These are phyloP conservation scores for Papiliotrema flavescens DNA, from an alignment of 1,284 basidiomycete species.

Conservation along the genomic window DNA sequence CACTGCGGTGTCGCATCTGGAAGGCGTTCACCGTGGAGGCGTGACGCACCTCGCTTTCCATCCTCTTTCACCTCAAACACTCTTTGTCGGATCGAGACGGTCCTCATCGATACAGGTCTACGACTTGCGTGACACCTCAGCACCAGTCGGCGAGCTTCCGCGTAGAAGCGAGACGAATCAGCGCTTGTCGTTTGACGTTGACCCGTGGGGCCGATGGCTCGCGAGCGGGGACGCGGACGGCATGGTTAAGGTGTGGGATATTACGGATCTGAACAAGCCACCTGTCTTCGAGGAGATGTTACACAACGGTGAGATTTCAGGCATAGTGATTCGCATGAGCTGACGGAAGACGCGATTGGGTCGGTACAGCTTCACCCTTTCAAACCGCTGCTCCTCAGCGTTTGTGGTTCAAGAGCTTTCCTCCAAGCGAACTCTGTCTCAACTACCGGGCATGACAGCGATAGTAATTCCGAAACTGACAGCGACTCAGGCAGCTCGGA, in stretches of 20 bases:
- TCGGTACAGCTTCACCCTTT: conserved; percentile 44
- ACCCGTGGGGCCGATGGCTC: conserved; percentile 65
- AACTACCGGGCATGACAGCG: not conserved
- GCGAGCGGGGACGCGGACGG: conserved; percentile 65
- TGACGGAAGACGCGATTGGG: conserved; percentile 32
- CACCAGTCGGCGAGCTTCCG: conserved; percentile 19
- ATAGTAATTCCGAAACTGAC: not conserved
- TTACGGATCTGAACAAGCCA: conserved; percentile 10
- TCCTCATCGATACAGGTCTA: conserved; percentile 65
- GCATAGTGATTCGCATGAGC: not conserved
- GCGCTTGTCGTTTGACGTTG: conserved; percentile 70
- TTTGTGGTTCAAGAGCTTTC: conserved; percentile 28
- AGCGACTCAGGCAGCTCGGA: not conserved
- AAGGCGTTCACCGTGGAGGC: conserved; percentile 57
- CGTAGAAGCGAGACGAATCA: conserved; percentile 63
- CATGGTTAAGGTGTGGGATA: conserved; percentile 38
- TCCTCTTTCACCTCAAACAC: conserved; percentile 62
- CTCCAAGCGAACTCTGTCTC: not conserved
- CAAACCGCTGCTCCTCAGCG: conserved; percentile 33
- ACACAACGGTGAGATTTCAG: conserved; percentile 12
- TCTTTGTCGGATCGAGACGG: conserved; percentile 75
- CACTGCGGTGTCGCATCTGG: conserved; percentile 61
- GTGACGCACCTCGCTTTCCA: conserved; percentile 83
- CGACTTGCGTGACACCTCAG: conserved; percentile 65
- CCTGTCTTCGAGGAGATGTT: conserved; percentile 12